Evolutionary conservation across 2,329 filamentous ascomycete species (phyloP).

Genomic region (Colletotrichum graminicola): DNA sequence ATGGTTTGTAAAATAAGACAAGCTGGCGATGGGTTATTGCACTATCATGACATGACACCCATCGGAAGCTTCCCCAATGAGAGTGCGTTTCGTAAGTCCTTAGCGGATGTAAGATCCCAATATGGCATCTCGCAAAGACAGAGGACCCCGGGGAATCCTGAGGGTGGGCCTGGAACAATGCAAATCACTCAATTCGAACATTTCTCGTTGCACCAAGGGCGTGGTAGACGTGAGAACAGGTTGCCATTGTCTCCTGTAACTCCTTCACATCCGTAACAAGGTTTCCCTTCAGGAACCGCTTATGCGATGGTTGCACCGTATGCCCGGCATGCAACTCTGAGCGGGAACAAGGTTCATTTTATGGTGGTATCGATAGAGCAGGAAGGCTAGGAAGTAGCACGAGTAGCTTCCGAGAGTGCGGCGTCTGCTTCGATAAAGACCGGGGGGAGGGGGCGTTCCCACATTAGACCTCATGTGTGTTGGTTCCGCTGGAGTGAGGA

Average conservation of each 20-base stretch:
- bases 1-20: background rate
- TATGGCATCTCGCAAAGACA: conserved; percentile 10
- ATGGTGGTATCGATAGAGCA: conserved; percentile 4
- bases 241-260: conserved; percentile 1
- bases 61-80: background rate
- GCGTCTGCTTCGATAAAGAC: conserved; percentile 25
- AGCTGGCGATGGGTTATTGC: background rate
- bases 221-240: conserved; percentile 21
- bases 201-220: background rate
- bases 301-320: conserved; percentile 2
- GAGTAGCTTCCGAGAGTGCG: conserved; percentile 9
- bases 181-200: background rate
- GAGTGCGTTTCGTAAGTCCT: background rate
- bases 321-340: background rate
- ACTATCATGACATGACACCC: background rate
- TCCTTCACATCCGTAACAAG: background rate
- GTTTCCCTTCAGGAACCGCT: background rate
- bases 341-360: conserved; percentile 5
- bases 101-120: conserved; percentile 12
- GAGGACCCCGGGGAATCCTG: background rate
- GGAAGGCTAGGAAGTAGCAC: background rate
- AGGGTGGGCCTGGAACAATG: background rate
- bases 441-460: background rate
- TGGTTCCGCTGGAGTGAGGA: conserved; percentile 7
- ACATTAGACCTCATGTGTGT: conserved; percentile 5